phyloP scores from a whole-genome alignment of 345 rosid genomes.

The Crucihimalaya himalaica region DNA sequence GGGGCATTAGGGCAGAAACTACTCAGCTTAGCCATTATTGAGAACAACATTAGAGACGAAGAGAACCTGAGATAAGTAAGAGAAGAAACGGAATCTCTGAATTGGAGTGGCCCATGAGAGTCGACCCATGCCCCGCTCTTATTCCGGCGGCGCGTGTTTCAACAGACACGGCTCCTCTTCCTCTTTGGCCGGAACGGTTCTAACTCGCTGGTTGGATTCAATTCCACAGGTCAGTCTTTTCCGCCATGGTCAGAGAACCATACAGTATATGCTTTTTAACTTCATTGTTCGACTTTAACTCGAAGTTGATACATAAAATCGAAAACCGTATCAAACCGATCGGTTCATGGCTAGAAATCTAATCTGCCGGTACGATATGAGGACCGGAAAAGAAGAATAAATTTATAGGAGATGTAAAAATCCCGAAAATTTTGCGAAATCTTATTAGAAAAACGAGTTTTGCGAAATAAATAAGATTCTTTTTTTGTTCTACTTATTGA shows the following conservation, averaged over 20 bases:
- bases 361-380: neutral
- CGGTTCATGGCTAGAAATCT: neutral
- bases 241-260: neutral
- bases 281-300: neutral
- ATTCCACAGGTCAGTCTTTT: neutral
- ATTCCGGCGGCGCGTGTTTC: slow-evolving; percentile 20
- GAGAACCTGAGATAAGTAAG: slow-evolving; percentile 29
- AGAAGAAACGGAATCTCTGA: slow-evolving; percentile 32
- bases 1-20: slow-evolving; percentile 1
- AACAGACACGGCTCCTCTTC: slow-evolving; percentile 22
- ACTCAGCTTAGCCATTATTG: neutral
- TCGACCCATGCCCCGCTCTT: slow-evolving; percentile 30
- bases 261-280: no score
- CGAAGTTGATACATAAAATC: neutral
- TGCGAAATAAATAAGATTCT: no score
- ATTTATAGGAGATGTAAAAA: no score
- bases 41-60: slow-evolving; percentile 20
- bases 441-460: no score
- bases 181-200: slow-evolving; percentile 20
- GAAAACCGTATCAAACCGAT: slow-evolving; percentile 4
- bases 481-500: no score
- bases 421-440: no score
- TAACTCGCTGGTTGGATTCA: neutral
- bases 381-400: neutral
- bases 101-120: slow-evolving; percentile 20